These are phyloP conservation scores for Carex kokanica DNA, from an alignment of 176 grass and related monocot species.

Conservation along the genomic window DNA sequence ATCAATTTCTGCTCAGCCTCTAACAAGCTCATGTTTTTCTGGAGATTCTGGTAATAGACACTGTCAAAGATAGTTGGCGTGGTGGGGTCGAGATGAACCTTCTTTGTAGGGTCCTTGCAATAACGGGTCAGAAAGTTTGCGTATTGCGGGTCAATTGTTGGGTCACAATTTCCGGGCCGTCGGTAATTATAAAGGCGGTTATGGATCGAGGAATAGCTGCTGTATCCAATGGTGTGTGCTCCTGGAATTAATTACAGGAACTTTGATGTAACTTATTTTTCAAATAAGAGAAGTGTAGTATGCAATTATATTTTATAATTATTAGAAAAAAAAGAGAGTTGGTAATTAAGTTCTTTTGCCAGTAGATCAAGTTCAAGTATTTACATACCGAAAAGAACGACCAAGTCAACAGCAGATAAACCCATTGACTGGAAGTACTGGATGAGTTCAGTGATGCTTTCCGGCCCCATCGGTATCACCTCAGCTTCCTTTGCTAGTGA, in stretches of 20 bases:
- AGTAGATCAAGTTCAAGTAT: background rate
- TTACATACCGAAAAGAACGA: slow-evolving; percentile 48
- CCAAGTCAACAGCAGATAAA: slow-evolving; percentile 56
- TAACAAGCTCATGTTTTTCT: slow-evolving; percentile 51
- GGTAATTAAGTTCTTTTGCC: background rate
- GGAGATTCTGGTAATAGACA: slow-evolving; percentile 57
- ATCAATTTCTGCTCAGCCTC: slow-evolving; percentile 49
- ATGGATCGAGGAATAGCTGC: slow-evolving; percentile 49
- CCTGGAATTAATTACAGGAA: slow-evolving; percentile 16
- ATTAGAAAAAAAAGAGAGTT: no score
- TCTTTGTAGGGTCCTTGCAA: slow-evolving; percentile 41
- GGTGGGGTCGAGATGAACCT: slow-evolving; percentile 60
- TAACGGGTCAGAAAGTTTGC: slow-evolving; percentile 56
- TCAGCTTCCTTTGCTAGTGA: slow-evolving; percentile 44
- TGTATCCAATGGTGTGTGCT: slow-evolving; percentile 71
- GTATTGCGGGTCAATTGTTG: slow-evolving; percentile 31
- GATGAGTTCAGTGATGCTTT: slow-evolving; percentile 63
- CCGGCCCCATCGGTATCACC: slow-evolving; percentile 47
- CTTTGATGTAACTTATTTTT: no score
- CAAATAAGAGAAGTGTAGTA: no score
- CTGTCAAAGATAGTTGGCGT: slow-evolving; percentile 66
- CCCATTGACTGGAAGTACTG: slow-evolving; percentile 61
- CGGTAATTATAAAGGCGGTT: slow-evolving; percentile 41
- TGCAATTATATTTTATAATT: no score
- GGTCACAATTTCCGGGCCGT: background rate